A percentile compares a stretch with the other conserved stretches of the same genome.
Conservation (phyloP, 2,329 filamentous ascomycete genomes). For the Pyricularia grisea region DNA sequence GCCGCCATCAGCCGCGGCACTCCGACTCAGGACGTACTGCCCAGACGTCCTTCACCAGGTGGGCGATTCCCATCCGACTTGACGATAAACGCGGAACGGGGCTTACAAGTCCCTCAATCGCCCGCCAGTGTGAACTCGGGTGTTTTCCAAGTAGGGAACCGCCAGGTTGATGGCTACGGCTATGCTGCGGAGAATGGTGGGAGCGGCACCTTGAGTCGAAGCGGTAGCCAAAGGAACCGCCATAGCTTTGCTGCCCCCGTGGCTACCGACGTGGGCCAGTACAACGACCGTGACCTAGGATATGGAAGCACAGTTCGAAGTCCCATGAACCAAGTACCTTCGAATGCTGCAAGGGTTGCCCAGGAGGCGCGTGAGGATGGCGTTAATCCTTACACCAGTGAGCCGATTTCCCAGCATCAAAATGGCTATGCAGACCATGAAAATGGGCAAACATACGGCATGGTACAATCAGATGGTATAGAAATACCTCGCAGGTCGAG, state of each 20-base stretch:
- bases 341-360: conserved; percentile 39
- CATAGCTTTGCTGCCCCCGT: conserved; percentile 51
- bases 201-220: background rate
- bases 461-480: background rate
- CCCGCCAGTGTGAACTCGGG: conserved; percentile 75
- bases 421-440: background rate
- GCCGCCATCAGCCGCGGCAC: conserved; percentile 44
- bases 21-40: conserved; percentile 38
- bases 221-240: conserved; percentile 8
- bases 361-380: conserved; percentile 43
- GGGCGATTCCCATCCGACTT: conserved; percentile 95
- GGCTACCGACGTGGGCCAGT: conserved; percentile 29
- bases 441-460: background rate
- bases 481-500: background rate
- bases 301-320: conserved; percentile 37
- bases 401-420: conserved; percentile 23
- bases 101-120: conserved; percentile 65
- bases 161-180: background rate
- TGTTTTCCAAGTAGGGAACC: conserved; percentile 14
- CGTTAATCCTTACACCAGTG: conserved; percentile 47
- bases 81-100: conserved; percentile 66
- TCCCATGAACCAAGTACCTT: conserved; percentile 38
- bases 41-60: conserved; percentile 76
- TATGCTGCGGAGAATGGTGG: background rate
- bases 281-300: conserved; percentile 24